phyloP scores from a whole-genome alignment of 768 basidiomycete species.

The Boletus coccyginus region DNA sequence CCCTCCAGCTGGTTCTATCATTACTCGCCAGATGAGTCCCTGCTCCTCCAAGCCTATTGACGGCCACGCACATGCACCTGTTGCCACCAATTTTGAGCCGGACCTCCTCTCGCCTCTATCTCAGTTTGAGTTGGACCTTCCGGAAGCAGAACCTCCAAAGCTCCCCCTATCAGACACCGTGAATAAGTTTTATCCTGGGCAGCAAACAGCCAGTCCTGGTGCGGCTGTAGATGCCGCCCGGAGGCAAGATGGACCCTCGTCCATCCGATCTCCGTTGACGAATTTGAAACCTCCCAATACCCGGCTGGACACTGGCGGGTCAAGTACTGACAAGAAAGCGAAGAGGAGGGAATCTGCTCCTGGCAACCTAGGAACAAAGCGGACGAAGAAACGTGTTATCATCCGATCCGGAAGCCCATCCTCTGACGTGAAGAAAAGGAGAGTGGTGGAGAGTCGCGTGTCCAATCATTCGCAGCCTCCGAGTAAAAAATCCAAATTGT shows the following conservation, averaged over 20 bases:
- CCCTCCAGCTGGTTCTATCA: background rate
- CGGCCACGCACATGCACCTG: background rate
- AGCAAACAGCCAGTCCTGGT: background rate
- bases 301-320: background rate
- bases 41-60: background rate
- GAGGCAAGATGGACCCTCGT: background rate
- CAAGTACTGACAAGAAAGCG: background rate
- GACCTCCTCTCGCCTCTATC: conserved; percentile 18
- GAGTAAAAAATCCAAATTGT: conserved; percentile 22
- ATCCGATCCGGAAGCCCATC: background rate
- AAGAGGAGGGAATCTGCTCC: conserved; percentile 5
- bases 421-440: background rate
- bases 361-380: background rate
- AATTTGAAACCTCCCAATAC: background rate
- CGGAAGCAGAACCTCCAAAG: conserved; percentile 19
- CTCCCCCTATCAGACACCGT: conserved; percentile 21
- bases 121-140: conserved; percentile 24
- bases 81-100: background rate
- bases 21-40: background rate
- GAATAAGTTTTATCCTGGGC: conserved; percentile 16
- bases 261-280: background rate
- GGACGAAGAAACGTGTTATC: conserved; percentile 6
- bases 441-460: background rate
- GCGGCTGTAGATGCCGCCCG: background rate
- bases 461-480: conserved; percentile 10